Percentiles rank a stretch among this genome's conserved stretches.
phyloP scores from a whole-genome alignment of 306 rosid genomes.

The Acacia acuminata region DNA sequence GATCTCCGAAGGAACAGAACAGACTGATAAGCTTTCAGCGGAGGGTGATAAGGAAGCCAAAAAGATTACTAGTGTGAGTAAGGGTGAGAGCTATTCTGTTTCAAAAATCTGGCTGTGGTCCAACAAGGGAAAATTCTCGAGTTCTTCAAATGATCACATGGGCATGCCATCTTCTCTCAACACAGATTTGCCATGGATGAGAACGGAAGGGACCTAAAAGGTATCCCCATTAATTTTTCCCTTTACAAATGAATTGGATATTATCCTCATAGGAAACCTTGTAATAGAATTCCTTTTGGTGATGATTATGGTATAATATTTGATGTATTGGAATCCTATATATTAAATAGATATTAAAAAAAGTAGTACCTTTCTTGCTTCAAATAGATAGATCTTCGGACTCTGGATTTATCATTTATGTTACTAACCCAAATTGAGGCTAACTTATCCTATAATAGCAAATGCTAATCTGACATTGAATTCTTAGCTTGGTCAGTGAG shows the following conservation, averaged over 20 bases:
- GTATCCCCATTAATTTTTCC: constrained; percentile 43
- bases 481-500: neutral
- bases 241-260: constrained; percentile 34
- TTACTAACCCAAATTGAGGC: neutral
- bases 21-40: constrained; percentile 39
- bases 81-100: constrained; percentile 94
- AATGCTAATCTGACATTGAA: constrained; percentile 19
- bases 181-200: constrained; percentile 71
- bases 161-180: constrained; percentile 73
- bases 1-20: constrained; percentile 45
- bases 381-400: constrained; percentile 33
- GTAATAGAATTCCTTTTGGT: constrained; percentile 31
- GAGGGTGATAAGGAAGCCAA: constrained; percentile 75
- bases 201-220: constrained; percentile 57
- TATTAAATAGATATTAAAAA: constrained; percentile 30
- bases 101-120: constrained; percentile 98
- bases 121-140: constrained; percentile 69
- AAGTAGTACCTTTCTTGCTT: constrained; percentile 31
- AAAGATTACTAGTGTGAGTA: constrained; percentile 74
- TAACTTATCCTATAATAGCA: neutral
- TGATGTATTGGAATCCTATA: constrained; percentile 40
- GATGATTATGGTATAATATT: constrained; percentile 41
- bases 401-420: constrained; percentile 32
- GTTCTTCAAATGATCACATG: constrained; percentile 56
- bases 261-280: constrained; percentile 40